These are phyloP conservation scores for Monosporascus sp. DNA, from an alignment of 2,329 filamentous ascomycete genomes.

Conservation along the genomic window DNA sequence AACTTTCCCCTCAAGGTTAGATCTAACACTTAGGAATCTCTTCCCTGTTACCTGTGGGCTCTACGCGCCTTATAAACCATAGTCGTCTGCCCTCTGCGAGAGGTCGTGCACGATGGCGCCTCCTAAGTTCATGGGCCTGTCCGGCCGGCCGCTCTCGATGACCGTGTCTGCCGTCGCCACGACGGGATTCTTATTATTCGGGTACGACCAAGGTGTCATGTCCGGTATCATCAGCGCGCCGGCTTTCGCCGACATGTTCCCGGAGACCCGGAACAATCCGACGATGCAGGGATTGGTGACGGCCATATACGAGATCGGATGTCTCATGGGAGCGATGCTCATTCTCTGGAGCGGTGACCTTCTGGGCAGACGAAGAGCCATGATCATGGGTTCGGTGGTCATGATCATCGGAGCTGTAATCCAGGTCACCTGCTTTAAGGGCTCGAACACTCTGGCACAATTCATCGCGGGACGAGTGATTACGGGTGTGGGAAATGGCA, in stretches of 20 bases:
- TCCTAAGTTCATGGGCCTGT: slow-evolving; percentile 53
- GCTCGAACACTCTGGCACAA: slow-evolving; percentile 32
- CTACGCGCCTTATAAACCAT: too few relatives aligned
- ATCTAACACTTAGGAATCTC: too few relatives aligned
- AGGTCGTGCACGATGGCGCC: slow-evolving; percentile 39
- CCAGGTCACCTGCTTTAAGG: slow-evolving; percentile 39
- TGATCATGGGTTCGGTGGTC: slow-evolving; percentile 50
- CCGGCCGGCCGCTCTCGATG: slow-evolving; percentile 50
- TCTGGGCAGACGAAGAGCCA: slow-evolving; percentile 46
- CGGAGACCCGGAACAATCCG: slow-evolving; percentile 35
- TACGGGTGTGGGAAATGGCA: slow-evolving; percentile 49
- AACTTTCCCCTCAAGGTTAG: too few relatives aligned
- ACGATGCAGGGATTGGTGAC: slow-evolving; percentile 44
- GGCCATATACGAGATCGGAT: slow-evolving; percentile 43
- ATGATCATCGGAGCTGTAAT: slow-evolving; percentile 58
- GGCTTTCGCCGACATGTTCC: slow-evolving; percentile 45
- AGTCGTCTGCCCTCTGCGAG: not conserved
- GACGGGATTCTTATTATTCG: slow-evolving; percentile 56
- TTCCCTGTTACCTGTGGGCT: too few relatives aligned
- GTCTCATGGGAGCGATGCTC: slow-evolving; percentile 41
- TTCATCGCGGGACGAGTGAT: slow-evolving; percentile 45
- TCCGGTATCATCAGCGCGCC: slow-evolving; percentile 47
- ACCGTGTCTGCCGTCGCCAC: slow-evolving; percentile 59
- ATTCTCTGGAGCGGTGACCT: slow-evolving; percentile 49
- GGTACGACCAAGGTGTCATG: slow-evolving; percentile 53